Evolutionary conservation across 1,139 yeast genomes (phyloP).

Genomic region (Pichia sp.): DNA sequence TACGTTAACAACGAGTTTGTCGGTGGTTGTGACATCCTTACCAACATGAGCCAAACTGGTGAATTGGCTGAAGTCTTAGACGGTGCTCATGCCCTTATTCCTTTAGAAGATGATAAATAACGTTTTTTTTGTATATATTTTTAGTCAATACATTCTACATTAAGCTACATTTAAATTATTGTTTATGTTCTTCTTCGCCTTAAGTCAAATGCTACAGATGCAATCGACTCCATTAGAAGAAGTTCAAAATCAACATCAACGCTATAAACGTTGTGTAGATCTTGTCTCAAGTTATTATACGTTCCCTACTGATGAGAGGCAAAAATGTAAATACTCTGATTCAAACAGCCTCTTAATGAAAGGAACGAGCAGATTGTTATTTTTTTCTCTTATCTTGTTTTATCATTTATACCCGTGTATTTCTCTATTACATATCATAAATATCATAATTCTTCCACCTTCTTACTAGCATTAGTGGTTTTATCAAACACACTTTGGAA

Average conservation of each 20-base stretch:
- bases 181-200: constrained; percentile 15
- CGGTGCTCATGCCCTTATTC: constrained; percentile 69
- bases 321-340: background rate
- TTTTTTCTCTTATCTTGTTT: too few species aligned
- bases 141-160: background rate
- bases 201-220: constrained; percentile 3
- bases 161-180: background rate
- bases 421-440: too few species aligned
- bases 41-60: constrained; percentile 88
- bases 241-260: too few species aligned
- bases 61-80: constrained; percentile 83
- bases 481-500: constrained; percentile 8
- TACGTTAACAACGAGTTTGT: constrained; percentile 76
- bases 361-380: constrained; percentile 7
- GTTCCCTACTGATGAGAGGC: constrained; percentile 16
- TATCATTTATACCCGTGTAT: too few species aligned
- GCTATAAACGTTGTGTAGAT: background rate
- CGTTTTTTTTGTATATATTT: background rate
- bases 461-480: background rate
- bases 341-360: constrained; percentile 13
- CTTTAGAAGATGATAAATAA: constrained; percentile 44
- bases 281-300: constrained; percentile 2
- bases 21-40: constrained; percentile 96
- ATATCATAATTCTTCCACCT: constrained; percentile 5
- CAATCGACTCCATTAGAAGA: constrained; percentile 13